Evolutionary conservation across 192 early-diverging fungal species (phyloP), one percentile per base, ranked within the genome.

Genomic region (Coemansia sp.): DNA sequence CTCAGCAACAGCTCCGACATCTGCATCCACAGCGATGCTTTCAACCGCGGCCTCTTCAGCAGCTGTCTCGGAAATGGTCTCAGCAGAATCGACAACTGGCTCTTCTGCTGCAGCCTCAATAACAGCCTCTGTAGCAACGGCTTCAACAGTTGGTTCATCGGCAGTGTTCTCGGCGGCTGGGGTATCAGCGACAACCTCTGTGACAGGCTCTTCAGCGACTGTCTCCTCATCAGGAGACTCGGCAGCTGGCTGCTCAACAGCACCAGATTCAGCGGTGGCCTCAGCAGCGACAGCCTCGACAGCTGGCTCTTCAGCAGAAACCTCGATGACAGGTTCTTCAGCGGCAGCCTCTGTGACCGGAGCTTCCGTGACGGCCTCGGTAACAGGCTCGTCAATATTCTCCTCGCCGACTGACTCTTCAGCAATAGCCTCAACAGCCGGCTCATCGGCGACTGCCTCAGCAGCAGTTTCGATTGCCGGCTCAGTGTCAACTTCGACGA

Each of bases 381-480:
- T 61, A 15, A 57, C 67, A 33, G 53, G 36, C 43, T 70, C 32
- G 37, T 55, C 55, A 34, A 52, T 41, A 51, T 20, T 22, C 7
- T n/a, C 68, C 37, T 41, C 5, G 2, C 3, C 28, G 3, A 41
- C 11, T 41, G 64, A 36, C 22, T 20, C 22, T 5, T 35, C 67
- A 14, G n/a, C 36, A 56, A 15, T 20, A 11, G 51, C 17, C n/a
- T 61, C 60, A 28, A 34, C 8, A 54, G 39, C 22, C 2, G 33
- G 4, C 5, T 52, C 36, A 3, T 28, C n/a, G 51, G 38, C 8
- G 22, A 41, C 60, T 22, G 33, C 28, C 9, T 18, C 43, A 1
- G 48, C 61, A 33, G 45, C 1, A 45, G 62, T 38, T 0, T 34
- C 58, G 4, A 22, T 5, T 9, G 15, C 12, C 2, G 32, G 12